Evolutionary conservation across 306 rosid species (phyloP), one percentile per base, ranked within the genome.

Genomic region (Malus sieversii): DNA sequence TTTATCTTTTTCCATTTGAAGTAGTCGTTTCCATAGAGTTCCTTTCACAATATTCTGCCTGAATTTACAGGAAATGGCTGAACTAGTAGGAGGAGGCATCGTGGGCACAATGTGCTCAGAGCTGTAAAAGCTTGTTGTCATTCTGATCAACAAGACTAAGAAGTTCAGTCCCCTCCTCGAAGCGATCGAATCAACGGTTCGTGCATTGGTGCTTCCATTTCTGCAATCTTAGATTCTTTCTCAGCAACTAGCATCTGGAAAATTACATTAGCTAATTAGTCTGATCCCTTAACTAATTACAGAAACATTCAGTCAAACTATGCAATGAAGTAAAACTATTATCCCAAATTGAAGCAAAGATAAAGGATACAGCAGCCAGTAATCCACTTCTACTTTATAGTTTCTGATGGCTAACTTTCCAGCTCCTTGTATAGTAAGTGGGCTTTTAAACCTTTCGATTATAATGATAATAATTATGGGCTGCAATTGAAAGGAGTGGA

Each of bases 181-280:
- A 6, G 38, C 3, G 14, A 61, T 61, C 38, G 14, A 2, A 16
- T 18, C 19, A 1, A 61, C n/a, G 1, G 10, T 61, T 4, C 38
- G 15, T 1, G 29, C 38, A 14, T 61, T 61, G 66, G 22, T 72
- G 98, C 99, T 82, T 96, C 99, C 93, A 90, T 88, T 89, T 96
- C 98, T 78, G 97, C 98, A 78, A 96, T 92, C 91, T 84, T 90
- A 48, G 94, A 89, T 78, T 96, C 99, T 87, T 87, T 92, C 85
- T 88, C 98, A 40, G 93, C 99, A 83, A 89, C 84, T 76, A 92
- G 84, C 82, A 87, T 89, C 99, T 96, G 93, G 77, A 60, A 73
- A 83, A 65, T 78, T 76, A 76, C 69, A 71, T 78, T 77, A 70
- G 25, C n/a, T 52, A 8, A 7, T 63, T 5, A 75, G 45, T 44